Evolutionary conservation across 2,329 filamentous ascomycete species (phyloP).

Genomic region (Alternaria conjuncta): DNA sequence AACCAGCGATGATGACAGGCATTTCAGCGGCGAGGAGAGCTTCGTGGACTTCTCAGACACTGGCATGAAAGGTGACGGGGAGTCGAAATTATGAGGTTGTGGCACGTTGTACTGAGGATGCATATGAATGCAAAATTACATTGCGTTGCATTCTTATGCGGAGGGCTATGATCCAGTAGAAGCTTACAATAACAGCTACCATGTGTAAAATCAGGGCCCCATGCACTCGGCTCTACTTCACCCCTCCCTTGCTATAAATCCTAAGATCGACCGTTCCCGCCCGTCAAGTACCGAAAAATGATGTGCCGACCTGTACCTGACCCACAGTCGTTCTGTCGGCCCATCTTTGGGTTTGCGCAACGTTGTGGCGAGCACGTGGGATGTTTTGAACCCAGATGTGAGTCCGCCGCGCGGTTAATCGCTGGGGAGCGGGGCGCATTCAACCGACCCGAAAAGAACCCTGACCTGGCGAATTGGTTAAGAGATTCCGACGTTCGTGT

Average conservation of each 20-base stretch:
- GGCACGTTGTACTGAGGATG: not conserved
- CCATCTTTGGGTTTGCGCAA: not conserved
- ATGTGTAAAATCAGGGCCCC: not conserved
- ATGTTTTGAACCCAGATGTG: conserved; percentile 6
- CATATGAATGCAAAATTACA: not conserved
- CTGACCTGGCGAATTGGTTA: not conserved
- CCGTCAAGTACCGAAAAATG: not conserved
- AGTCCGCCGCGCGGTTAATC: conserved; percentile 6
- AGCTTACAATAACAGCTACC: not conserved
- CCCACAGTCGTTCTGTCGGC: not conserved
- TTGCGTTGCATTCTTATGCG: not conserved
- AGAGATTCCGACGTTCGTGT: too few species aligned
- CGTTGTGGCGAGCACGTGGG: not conserved
- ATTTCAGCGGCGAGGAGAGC: conserved; percentile 47
- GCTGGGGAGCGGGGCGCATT: not conserved
- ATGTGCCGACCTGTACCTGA: not conserved
- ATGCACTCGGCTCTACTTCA: not conserved
- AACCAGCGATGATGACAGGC: conserved; percentile 25
- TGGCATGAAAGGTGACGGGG: conserved; percentile 17
- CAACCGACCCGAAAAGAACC: not conserved
- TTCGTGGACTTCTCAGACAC: conserved; percentile 40
- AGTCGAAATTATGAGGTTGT: conserved; percentile 34
- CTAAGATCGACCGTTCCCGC: not conserved
- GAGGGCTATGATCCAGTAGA: not conserved
- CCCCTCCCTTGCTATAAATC: not conserved